Evolutionary conservation across 2,329 filamentous ascomycete genomes (phyloP).

Genomic region (Ophiosphaerella narmari): DNA sequence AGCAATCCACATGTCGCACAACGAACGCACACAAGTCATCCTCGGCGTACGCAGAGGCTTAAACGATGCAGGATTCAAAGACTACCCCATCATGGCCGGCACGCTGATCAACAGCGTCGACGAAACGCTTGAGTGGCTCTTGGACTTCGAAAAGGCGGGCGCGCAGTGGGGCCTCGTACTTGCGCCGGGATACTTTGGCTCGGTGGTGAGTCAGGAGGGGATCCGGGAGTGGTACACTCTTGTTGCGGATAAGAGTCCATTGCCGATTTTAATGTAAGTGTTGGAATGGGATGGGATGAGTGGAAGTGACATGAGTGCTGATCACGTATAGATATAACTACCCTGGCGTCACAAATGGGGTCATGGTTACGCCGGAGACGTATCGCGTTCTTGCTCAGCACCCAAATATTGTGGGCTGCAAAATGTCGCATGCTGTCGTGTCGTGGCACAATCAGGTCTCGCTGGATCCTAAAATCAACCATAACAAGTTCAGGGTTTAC

Average conservation of each 20-base stretch:
- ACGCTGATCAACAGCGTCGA: slow-evolving; percentile 66
- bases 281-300: neutral
- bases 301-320: slow-evolving; percentile 1
- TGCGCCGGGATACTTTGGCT: slow-evolving; percentile 68
- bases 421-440: slow-evolving; percentile 70
- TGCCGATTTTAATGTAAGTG: slow-evolving; percentile 65
- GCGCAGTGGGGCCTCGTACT: slow-evolving; percentile 67
- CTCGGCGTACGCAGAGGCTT: slow-evolving; percentile 61
- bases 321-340: slow-evolving; percentile 62
- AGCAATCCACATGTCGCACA: slow-evolving; percentile 63
- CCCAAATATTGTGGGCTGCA: slow-evolving; percentile 70
- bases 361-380: slow-evolving; percentile 62
- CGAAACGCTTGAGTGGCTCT: slow-evolving; percentile 63
- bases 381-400: slow-evolving; percentile 64
- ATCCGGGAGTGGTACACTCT: slow-evolving; percentile 65
- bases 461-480: slow-evolving; percentile 63
- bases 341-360: slow-evolving; percentile 69
- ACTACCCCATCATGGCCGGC: slow-evolving; percentile 66
- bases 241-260: slow-evolving; percentile 63
- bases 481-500: slow-evolving; percentile 63
- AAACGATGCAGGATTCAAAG: slow-evolving; percentile 59
- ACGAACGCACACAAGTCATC: slow-evolving; percentile 62
- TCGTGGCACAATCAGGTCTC: slow-evolving; percentile 67
- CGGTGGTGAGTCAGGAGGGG: slow-evolving; percentile 61
- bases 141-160: slow-evolving; percentile 61